These are phyloP conservation scores for Nemania diffusa DNA, from an alignment of 2,329 filamentous ascomycete species.

Conservation along the genomic window DNA sequence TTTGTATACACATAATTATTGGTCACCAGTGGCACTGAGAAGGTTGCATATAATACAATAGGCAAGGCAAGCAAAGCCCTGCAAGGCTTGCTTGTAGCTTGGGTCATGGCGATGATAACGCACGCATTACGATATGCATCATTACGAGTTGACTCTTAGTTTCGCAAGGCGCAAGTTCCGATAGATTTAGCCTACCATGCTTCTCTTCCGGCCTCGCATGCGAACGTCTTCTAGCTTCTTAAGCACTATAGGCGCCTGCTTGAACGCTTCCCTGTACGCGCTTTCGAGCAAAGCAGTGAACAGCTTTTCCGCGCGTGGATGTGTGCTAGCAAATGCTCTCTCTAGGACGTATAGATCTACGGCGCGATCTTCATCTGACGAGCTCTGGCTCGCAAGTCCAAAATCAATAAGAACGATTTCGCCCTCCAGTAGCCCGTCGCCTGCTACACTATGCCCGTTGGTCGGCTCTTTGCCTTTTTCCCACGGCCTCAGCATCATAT, in stretches of 20 bases:
- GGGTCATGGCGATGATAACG: conserved; percentile 18
- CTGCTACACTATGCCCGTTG: conserved; percentile 28
- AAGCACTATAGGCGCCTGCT: conserved; percentile 78
- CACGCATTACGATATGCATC: conserved; percentile 20
- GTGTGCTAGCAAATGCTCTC: conserved; percentile 92
- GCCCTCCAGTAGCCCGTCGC: conserved; percentile 63
- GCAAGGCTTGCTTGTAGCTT: conserved; percentile 5
- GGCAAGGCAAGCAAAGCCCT: conserved; percentile 16
- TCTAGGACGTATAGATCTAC: conserved; percentile 97
- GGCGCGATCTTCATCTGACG: conserved; percentile 89
- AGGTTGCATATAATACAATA: conserved; percentile 34
- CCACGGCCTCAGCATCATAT: conserved; percentile 80
- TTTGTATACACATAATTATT: conserved; percentile 14
- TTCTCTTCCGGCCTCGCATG: conserved; percentile 93
- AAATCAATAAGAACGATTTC: conserved; percentile 95
- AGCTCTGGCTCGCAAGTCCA: conserved; percentile 83
- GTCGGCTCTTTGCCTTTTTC: conserved; percentile 37
- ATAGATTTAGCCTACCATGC: conserved; percentile 81
- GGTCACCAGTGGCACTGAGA: conserved; percentile 18
- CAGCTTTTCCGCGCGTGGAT: conserved; percentile 83
- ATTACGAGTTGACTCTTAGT: conserved; percentile 16
- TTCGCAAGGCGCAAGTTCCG: conserved; percentile 8
- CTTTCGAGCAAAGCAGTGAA: conserved; percentile 75
- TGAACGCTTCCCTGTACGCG: conserved; percentile 79
- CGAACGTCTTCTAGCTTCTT: conserved; percentile 90